These are phyloP conservation scores for Cutaneotrichosporon sp. DNA, from an alignment of 1,284 basidiomycete species.

Conservation along the genomic window DNA sequence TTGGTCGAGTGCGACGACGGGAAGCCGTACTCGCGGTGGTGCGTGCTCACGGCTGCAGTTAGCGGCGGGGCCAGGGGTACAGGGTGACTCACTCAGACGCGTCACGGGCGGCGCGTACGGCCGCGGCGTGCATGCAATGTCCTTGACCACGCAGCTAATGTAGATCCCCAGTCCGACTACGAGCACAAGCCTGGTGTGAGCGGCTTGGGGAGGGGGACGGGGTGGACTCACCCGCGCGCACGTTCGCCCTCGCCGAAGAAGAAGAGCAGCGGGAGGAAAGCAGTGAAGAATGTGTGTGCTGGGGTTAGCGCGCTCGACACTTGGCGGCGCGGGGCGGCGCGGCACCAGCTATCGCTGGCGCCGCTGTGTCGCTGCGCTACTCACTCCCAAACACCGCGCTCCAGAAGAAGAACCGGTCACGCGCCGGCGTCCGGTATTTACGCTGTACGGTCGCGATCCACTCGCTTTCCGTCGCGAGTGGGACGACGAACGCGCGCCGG, in stretches of 20 bases:
- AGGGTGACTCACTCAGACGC: conserved; percentile 55
- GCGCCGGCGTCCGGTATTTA: conserved; percentile 57
- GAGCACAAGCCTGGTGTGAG: conserved; percentile 56
- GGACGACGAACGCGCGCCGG: conserved; percentile 57
- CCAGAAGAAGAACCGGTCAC: conserved; percentile 86
- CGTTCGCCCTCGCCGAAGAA: conserved; percentile 74
- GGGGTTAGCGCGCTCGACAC: background rate
- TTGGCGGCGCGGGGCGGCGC: too few relatives aligned
- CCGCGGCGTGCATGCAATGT: conserved; percentile 82
- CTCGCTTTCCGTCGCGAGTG: conserved; percentile 61
- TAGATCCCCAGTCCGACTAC: conserved; percentile 79
- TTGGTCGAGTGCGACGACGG: conserved; percentile 96
- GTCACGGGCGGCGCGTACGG: conserved; percentile 87
- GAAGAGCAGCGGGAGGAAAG: conserved; percentile 74
- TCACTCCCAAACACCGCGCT: conserved; percentile 72
- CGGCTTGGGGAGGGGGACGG: too few relatives aligned
- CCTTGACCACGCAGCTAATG: conserved; percentile 76
- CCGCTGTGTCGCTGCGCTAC: conserved; percentile 9
- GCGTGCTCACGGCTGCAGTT: conserved; percentile 65
- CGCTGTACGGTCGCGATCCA: conserved; percentile 69
- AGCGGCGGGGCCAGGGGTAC: background rate
- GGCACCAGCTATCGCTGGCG: too few relatives aligned
- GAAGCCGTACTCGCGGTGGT: conserved; percentile 66
- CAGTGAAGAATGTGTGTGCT: conserved; percentile 91
- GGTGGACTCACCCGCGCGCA: conserved; percentile 45